Base-by-base conservation (phyloP, 352 stramenopile genomes). In the Thalassiosira livingstoniorum region DNA sequence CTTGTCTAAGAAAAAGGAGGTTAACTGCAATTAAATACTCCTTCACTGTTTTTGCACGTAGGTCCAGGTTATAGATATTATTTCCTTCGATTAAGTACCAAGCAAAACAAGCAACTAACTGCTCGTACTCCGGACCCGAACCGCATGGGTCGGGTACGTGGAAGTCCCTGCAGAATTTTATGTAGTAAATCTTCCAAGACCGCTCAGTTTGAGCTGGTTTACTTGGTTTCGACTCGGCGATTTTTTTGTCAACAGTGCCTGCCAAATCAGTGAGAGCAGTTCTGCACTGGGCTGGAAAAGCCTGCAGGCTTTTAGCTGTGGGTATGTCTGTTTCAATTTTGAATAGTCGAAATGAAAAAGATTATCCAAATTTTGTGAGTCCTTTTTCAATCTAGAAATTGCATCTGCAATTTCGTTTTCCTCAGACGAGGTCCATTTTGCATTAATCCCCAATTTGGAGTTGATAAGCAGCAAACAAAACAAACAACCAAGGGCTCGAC, bases 231-330 rank as follows among this genome's bases (percentile, higher is more conserved):
- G 63, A 51, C 42, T 37, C 31, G 62, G 72, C n/a, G 11, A 74
- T 29, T 69, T 67, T 37, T 31, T 35, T 13, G n/a, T 47, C 54
- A 74, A 74, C 47, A 80, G n/a, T 42, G 55, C 64, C 37, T 68
- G 39, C 61, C 62, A 80, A 31, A 80, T 39, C 18, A 62, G 15
- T 0, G 63, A 81, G 57, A 74, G 32, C 4, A 74, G 18, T 62
- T 73, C 42, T 47, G 39, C 54, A 77, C 68, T 77, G 23, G 68
- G 68, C 7, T 61, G 68, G 29, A 77, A 77, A 27, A 55, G 58
- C 66, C 2, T 2, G 32, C 54, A 77, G 35, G 7, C 27, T 31
- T 31, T 53, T 21, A 68, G 34, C 23, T 67, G 21, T 39, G 57
- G 54, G 68, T 62, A 60, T 32, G 35, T 67, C 18, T 39, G 47